These are phyloP conservation scores for Chaetomiaceae sp. DNA, from an alignment of 2,329 filamentous ascomycete species.

Conservation along the genomic window DNA sequence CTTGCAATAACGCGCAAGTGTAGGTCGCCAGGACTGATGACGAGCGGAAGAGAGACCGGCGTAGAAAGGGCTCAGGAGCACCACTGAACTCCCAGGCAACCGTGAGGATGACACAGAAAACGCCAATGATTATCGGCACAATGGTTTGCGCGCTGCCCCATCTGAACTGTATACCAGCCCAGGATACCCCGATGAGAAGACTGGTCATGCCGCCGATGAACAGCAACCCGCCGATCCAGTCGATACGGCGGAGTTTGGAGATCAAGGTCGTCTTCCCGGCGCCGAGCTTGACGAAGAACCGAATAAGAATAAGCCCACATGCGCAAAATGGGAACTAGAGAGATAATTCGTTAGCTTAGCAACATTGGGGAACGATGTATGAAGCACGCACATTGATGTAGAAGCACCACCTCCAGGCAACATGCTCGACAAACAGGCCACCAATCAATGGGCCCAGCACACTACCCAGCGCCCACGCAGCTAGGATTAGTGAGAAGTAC, in stretches of 20 bases:
- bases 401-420: constrained; percentile 44
- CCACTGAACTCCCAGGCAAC: constrained; percentile 32
- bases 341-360: neutral
- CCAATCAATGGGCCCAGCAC: constrained; percentile 36
- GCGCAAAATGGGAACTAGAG: constrained; percentile 36
- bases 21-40: constrained; percentile 28
- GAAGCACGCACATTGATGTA: constrained; percentile 35
- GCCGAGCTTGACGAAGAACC: constrained; percentile 37
- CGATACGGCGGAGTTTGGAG: constrained; percentile 35
- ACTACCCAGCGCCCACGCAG: constrained; percentile 36
- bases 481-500: constrained; percentile 35
- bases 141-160: constrained; percentile 38
- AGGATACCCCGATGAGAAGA: constrained; percentile 43
- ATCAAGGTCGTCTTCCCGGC: constrained; percentile 28
- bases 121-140: constrained; percentile 38
- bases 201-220: constrained; percentile 39
- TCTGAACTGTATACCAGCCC: constrained; percentile 38
- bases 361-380: neutral
- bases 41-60: constrained; percentile 27
- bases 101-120: constrained; percentile 34
- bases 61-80: constrained; percentile 30
- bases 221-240: constrained; percentile 40
- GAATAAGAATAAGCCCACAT: constrained; percentile 33
- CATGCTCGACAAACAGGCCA: constrained; percentile 30
- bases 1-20: constrained; percentile 29